Evolutionary conservation across 2,329 filamentous ascomycete genomes (phyloP), one percentile per base, ranked within the genome.

Genomic region (Blastomyces silverae): DNA sequence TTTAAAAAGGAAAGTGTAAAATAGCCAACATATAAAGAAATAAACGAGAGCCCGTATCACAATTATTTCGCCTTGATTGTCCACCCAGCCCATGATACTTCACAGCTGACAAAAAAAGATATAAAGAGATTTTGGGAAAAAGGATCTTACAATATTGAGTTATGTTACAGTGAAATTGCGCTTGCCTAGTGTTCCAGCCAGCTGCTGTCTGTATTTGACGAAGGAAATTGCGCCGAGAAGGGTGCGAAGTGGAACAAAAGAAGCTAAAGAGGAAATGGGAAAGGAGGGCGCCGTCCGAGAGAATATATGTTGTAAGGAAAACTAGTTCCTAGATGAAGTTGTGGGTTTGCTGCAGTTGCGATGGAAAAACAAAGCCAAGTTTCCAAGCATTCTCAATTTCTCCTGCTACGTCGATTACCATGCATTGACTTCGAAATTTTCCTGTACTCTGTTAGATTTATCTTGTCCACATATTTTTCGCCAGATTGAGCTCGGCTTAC

Each of bases 351-450:
- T 59, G n/a, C 10, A 44, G 17, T 20, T 22, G 56, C 10, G n/a
- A 37, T 28, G 31, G n/a, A 42, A 42, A 42, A 42, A 42, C 11
- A 28, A 44, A 39, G 56, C 20, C 37, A 44, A 17, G 37, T 28
- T n/a, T n/a, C 13, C 25, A 42, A 59, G 37, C 15, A 25, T 59
- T 44, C 44, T n/a, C 25, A 44, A 17, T 28, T 44, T 59, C n/a
- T 20, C 22, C n/a, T 61, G n/a, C 20, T 57, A 22, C 39, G 20
- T 42, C 20, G 42, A 64, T 79, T 87, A 96, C 91, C 92, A 96
- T 60, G 91, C 91, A 72, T 85, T 86, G 65, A 95, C 89, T 73
- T 97, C 93, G 71, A 97, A 97, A 75, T 96, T 96, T 79, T 97
- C 93, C 87, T 92, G 67, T 44, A 39, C 55, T 44, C 22, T 20